Percentiles rank a stretch among this genome's conserved stretches.
phyloP scores from a whole-genome alignment of 176 grass and related monocot genomes.

The sorghum (Sorghum bicolor) region DNA sequence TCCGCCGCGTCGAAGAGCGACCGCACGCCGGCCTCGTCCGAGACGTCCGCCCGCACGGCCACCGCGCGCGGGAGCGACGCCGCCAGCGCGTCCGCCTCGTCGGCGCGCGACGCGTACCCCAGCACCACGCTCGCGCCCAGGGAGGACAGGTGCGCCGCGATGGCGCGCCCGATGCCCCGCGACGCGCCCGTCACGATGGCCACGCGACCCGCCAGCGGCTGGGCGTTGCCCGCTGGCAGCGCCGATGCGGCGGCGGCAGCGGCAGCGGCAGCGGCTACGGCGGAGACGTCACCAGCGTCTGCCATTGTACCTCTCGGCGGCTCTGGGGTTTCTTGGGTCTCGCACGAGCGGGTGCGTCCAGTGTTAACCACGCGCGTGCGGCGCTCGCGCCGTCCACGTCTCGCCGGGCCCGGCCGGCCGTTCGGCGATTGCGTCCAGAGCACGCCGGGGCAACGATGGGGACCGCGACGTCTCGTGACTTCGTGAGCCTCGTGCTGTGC shows the following conservation, averaged over 20 bases:
- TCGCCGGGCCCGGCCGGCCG: neutral
- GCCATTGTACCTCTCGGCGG: neutral
- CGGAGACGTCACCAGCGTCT: neutral
- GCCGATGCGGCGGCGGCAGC: neutral
- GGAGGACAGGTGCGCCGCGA: constrained; percentile 45
- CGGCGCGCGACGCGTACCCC: constrained; percentile 35
- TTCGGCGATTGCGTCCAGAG: neutral
- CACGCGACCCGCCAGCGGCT: constrained; percentile 46
- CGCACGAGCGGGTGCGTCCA: neutral
- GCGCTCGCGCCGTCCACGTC: constrained; percentile 25
- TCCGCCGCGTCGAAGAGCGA: constrained; percentile 52
- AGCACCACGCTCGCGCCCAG: constrained; percentile 68
- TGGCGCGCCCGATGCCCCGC: constrained; percentile 46
- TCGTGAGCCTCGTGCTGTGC: neutral
- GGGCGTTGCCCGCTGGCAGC: neutral
- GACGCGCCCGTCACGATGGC: constrained; percentile 63
- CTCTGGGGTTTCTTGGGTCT: neutral
- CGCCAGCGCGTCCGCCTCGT: constrained; percentile 26
- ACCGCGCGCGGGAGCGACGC: constrained; percentile 29
- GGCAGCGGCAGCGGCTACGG: neutral
- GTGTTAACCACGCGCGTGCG: constrained; percentile 9
- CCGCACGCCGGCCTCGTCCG: constrained; percentile 29
- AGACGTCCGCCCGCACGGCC: constrained; percentile 31
- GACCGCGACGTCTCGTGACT: neutral
- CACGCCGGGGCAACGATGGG: neutral